Evolutionary conservation across 2,329 filamentous ascomycete species (phyloP), one percentile per base, ranked within the genome.

Genomic region (Monosporascus sp.): DNA sequence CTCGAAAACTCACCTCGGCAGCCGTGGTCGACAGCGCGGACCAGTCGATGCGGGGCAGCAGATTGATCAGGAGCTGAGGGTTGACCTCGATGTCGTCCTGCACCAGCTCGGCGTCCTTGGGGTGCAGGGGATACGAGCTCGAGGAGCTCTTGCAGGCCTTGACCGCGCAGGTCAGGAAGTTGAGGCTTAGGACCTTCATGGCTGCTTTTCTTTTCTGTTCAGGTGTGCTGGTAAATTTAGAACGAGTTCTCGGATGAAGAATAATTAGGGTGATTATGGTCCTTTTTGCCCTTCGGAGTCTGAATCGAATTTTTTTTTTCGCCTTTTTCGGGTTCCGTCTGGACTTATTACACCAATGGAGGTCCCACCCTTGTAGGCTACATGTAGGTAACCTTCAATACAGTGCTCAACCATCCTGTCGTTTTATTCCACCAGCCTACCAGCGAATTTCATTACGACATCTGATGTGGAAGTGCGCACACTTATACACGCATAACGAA

Each of bases 171-270:
- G 90, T 94, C 60, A 97, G 78, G 73, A 99, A 99, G 74, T 97
- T 97, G 65, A 96, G 86, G 56, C 91, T 97, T 50, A 97, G 83
- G 57, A 97, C 78, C 73, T 97, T 97, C 94, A 99, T 99, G 55
- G 62, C 70, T 49, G 27, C 15, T 17, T 49, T 18, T 54, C 20
- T 15, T 44, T 24, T 41, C 38, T 41, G 17, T 18, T 41, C 18
- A 3, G 17, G 17, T 3, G 17, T 18, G 6, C 8, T 20, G 38
- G 3, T 41, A 14, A 27, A 5, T 34, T 34, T 34, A 14, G 6
- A 34, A 34, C 9, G 11, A 14, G 31, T 34, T 34, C 11, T 34
- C 31, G 9, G 31, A 34, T 34, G 31, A 34, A 14, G 9, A 34
- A 34, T 14, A 34, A 3, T 9, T 31, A 31, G 27, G 9, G 9